Evolutionary conservation across 2,329 filamentous ascomycete genomes (phyloP).

Genomic region (Pseudogymnoascus sp.): DNA sequence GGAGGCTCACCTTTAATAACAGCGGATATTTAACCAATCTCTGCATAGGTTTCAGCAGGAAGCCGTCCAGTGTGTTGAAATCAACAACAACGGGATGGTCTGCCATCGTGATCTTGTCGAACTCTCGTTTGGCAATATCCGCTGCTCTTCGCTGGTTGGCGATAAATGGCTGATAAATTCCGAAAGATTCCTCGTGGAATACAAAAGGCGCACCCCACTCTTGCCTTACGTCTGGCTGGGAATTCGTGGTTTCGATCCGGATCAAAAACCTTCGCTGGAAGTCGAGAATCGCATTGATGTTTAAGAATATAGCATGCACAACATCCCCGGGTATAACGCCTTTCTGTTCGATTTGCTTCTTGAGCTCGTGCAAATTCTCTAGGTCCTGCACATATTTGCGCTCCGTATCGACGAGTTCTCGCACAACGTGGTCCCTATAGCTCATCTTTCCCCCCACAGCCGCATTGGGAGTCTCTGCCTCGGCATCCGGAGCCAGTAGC

Average conservation of each 20-base stretch:
- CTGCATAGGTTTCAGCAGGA: slow-evolving; percentile 94
- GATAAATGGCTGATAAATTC: slow-evolving; percentile 94
- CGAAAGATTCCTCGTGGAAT: slow-evolving; percentile 76
- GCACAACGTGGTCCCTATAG: slow-evolving; percentile 77
- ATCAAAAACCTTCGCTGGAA: slow-evolving; percentile 94
- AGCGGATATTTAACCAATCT: slow-evolving; percentile 90
- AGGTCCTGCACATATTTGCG: slow-evolving; percentile 97
- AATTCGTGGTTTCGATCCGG: slow-evolving; percentile 90
- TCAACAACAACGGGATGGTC: slow-evolving; percentile 76
- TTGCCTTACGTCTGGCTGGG: slow-evolving; percentile 65
- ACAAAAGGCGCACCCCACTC: slow-evolving; percentile 94
- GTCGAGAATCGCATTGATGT: slow-evolving; percentile 89
- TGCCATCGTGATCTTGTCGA: slow-evolving; percentile 74
- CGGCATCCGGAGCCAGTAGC: slow-evolving; percentile 53
- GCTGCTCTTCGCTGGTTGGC: slow-evolving; percentile 92
- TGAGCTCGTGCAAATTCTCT: slow-evolving; percentile 86
- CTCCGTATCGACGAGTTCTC: slow-evolving; percentile 89
- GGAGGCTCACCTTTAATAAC: slow-evolving; percentile 61
- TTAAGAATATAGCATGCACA: slow-evolving; percentile 91
- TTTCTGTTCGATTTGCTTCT: slow-evolving; percentile 80
- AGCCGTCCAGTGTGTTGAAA: slow-evolving; percentile 80
- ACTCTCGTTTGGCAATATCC: slow-evolving; percentile 72
- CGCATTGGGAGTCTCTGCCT: slow-evolving; percentile 41
- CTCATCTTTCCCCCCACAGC: slow-evolving; percentile 54
- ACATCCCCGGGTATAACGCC: slow-evolving; percentile 82